phyloP scores from a whole-genome alignment of 768 basidiomycete genomes.

The Sutorius australiensis region DNA sequence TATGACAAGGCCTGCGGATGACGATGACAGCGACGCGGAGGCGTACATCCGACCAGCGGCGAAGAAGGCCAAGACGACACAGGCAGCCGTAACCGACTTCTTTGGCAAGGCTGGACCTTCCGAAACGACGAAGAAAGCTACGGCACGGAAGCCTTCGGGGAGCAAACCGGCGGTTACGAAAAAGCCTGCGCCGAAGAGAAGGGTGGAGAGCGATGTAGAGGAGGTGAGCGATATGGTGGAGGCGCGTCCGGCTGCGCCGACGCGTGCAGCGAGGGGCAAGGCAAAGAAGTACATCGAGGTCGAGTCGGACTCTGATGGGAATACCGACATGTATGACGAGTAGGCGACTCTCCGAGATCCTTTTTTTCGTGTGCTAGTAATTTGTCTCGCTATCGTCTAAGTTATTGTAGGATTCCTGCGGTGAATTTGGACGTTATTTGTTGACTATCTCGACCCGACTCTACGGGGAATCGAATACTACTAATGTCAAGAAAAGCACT shows the following conservation, averaged over 20 bases:
- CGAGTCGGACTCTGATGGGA: slow-evolving; percentile 42
- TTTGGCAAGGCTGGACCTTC: slow-evolving; percentile 44
- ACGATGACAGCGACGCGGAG: slow-evolving; percentile 38
- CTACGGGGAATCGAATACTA: background rate
- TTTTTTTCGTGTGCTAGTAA: too few species aligned
- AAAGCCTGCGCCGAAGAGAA: slow-evolving; percentile 42
- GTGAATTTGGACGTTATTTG: too few species aligned
- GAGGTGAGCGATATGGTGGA: slow-evolving; percentile 47
- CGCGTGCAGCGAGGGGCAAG: slow-evolving; percentile 46
- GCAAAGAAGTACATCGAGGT: slow-evolving; percentile 65
- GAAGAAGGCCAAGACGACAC: slow-evolving; percentile 49
- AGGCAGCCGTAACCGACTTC: slow-evolving; percentile 43
- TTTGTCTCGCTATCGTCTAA: too few species aligned
- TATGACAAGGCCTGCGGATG: slow-evolving; percentile 30
- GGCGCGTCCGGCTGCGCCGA: slow-evolving; percentile 39
- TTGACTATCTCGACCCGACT: background rate
- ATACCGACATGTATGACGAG: slow-evolving; percentile 44
- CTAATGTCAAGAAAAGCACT: slow-evolving; percentile 42
- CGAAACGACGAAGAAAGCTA: slow-evolving; percentile 35
- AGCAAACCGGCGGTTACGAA: slow-evolving; percentile 57
- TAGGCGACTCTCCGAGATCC: background rate
- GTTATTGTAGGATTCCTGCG: too few species aligned
- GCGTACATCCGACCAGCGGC: slow-evolving; percentile 41
- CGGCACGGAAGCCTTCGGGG: slow-evolving; percentile 50
- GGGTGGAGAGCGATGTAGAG: slow-evolving; percentile 41